A percentile compares a stretch with the other conserved stretches of the same genome.
Conservation (phyloP, 2,329 filamentous ascomycete genomes). For the Scedosporium apiospermum region DNA sequence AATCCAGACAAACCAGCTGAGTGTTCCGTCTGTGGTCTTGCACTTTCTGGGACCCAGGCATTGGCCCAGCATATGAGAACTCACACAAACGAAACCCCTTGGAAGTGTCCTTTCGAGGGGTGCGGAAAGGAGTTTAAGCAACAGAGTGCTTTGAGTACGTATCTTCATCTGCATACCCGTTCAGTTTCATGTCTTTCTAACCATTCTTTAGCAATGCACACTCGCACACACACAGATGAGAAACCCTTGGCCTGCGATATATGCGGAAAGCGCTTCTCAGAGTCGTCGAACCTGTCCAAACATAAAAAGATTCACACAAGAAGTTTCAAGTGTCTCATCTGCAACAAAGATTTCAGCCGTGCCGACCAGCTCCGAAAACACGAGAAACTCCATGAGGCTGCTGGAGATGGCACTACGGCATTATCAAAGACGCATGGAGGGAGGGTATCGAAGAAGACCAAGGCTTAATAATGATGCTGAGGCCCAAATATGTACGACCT, state of each 20-base stretch:
- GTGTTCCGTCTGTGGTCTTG: slow-evolving; percentile 44
- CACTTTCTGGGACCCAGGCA: slow-evolving; percentile 58
- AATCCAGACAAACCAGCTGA: slow-evolving; percentile 47
- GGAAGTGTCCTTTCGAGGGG: slow-evolving; percentile 38
- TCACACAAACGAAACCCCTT: slow-evolving; percentile 57
- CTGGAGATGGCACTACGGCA: background rate
- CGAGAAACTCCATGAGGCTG: slow-evolving; percentile 3
- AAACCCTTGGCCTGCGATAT: slow-evolving; percentile 51
- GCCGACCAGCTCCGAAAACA: slow-evolving; percentile 53
- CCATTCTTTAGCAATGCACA: slow-evolving; percentile 48
- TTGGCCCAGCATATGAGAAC: slow-evolving; percentile 58
- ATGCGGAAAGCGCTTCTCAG: slow-evolving; percentile 50
- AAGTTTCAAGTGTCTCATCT: slow-evolving; percentile 42
- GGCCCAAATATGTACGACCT: too few species aligned
- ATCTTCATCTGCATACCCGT: background rate
- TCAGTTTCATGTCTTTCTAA: background rate
- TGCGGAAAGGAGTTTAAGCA: slow-evolving; percentile 55
- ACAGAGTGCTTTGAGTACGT: slow-evolving; percentile 56
- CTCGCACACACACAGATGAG: slow-evolving; percentile 54
- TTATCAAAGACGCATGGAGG: slow-evolving; percentile 3
- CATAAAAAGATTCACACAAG: slow-evolving; percentile 49
- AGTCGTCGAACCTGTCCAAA: slow-evolving; percentile 59
- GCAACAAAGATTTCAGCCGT: slow-evolving; percentile 48
- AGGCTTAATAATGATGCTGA: background rate
- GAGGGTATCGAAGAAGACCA: slow-evolving; percentile 2